Conservation (phyloP, 1,284 basidiomycete species). For the Trichosporon sp. region DNA sequence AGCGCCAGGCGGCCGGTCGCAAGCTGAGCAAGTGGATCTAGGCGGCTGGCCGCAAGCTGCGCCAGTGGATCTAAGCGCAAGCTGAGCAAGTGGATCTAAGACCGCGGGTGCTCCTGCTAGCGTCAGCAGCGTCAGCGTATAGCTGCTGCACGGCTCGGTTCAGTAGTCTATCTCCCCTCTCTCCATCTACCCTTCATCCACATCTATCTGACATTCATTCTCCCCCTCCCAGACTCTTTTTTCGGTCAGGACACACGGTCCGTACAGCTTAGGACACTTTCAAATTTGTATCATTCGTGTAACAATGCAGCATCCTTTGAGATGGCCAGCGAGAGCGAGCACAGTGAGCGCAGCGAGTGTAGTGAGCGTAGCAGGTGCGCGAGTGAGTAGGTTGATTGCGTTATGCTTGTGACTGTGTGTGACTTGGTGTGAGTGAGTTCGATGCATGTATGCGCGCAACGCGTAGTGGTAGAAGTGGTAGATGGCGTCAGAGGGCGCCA, state of each 20-base stretch:
- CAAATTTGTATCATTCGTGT: neutral
- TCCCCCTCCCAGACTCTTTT: too few relatives aligned
- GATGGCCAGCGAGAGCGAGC: too few relatives aligned
- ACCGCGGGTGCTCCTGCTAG: too few relatives aligned
- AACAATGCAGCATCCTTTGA: neutral
- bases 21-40: conserved; percentile 4
- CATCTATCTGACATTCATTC: too few relatives aligned
- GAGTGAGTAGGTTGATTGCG: neutral
- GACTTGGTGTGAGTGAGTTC: neutral
- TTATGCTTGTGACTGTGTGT: too few relatives aligned
- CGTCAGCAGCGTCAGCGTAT: too few relatives aligned
- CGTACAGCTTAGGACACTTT: neutral
- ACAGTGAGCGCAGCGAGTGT: neutral
- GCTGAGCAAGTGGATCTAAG: too few relatives aligned
- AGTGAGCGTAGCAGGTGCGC: neutral
- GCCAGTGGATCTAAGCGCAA: too few relatives aligned
- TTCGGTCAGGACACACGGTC: neutral
- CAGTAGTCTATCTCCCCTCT: neutral
- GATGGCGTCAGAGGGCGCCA: neutral
- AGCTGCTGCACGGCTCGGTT: neutral
- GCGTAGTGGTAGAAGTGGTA: too few relatives aligned
- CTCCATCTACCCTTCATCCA: neutral
- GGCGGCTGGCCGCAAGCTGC: too few relatives aligned
- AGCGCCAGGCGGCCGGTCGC: neutral
- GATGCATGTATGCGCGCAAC: too few relatives aligned